Conservation (phyloP, 139 green algal genomes). For the Spirogloea muscicola region DNA sequence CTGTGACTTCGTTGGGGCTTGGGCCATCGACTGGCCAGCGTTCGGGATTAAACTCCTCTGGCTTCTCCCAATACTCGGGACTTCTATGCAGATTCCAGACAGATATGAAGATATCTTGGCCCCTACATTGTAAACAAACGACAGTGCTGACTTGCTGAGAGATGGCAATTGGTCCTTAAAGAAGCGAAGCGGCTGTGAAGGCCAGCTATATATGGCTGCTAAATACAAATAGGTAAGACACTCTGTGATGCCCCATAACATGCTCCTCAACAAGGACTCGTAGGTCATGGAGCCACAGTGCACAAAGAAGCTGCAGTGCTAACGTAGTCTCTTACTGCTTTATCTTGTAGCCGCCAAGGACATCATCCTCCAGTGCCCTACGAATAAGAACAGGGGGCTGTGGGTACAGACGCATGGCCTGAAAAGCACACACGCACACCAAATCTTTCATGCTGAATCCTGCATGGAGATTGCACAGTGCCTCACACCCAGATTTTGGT, state of each 20-base stretch:
- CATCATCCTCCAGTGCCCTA: slow-evolving; percentile 60
- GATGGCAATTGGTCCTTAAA: no score
- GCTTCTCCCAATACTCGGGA: slow-evolving; percentile 88
- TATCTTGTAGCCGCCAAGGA: slow-evolving; percentile 53
- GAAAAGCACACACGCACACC: slow-evolving; percentile 48
- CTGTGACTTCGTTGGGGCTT: slow-evolving; percentile 89
- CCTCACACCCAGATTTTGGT: no score
- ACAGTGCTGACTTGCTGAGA: no score
- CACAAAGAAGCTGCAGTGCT: no score
- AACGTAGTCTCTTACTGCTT: slow-evolving; percentile 17
- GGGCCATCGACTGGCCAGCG: slow-evolving; percentile 85
- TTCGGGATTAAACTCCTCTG: slow-evolving; percentile 84
- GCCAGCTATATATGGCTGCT: no score
- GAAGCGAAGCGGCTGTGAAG: no score
- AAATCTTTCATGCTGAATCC: slow-evolving; percentile 1
- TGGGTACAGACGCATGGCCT: slow-evolving; percentile 90
- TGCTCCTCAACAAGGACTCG: no score
- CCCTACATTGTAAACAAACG: slow-evolving; percentile 75
- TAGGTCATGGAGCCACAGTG: no score
- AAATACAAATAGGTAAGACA: no score
- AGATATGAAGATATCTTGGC: slow-evolving; percentile 96
- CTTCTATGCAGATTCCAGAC: slow-evolving; percentile 63
- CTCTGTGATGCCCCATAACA: no score
- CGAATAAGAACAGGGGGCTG: slow-evolving; percentile 93
- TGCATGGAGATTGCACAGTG: no score